Conservation (phyloP, 345 rosid species). For the Eucalyptus lansdowneana region DNA sequence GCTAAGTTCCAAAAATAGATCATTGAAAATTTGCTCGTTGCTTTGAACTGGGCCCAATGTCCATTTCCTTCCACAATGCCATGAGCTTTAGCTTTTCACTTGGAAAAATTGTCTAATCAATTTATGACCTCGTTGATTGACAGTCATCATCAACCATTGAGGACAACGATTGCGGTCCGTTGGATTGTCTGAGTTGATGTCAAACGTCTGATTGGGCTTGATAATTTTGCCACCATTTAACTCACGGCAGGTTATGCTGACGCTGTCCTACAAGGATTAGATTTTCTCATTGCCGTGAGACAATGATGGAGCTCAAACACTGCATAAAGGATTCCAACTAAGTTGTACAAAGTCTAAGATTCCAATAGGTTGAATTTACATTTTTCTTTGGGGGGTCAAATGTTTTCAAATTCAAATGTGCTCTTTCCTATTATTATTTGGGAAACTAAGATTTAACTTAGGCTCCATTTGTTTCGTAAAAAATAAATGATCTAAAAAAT, state of each 20-base stretch:
- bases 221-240: fast-evolving
- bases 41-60: neutral
- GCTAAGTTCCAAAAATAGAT: no score
- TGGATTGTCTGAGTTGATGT: neutral
- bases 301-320: no score
- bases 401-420: neutral
- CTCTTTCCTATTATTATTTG: neutral
- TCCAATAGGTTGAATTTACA: neutral
- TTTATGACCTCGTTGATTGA: no score
- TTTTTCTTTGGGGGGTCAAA: neutral
- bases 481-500: no score
- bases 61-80: neutral
- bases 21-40: neutral
- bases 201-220: no score
- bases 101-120: no score
- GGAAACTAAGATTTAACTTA: neutral
- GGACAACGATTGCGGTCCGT: fast-evolving
- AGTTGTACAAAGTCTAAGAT: no score
- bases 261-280: fast-evolving
- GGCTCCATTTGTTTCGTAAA: neutral
- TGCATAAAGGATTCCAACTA: no score
- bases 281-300: no score
- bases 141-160: neutral
- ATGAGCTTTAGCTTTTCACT: no score
- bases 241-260: no score